Base-by-base conservation (phyloP, 257 asterid genomes). In the Nicotiana paniculata region DNA sequence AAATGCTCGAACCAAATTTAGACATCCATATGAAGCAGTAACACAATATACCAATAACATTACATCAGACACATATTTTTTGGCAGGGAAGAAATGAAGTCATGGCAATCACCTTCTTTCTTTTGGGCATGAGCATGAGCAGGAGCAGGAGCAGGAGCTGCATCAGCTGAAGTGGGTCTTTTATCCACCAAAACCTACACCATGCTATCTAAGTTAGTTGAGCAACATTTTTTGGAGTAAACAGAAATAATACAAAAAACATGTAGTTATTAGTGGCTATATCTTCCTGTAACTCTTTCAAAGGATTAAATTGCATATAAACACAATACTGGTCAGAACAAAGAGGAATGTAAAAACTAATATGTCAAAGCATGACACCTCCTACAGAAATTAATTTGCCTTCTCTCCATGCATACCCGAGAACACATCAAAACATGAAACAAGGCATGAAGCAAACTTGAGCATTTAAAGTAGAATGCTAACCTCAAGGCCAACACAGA, bases 401-500 rank as follows among this genome's bases (percentile, higher is more conserved):
- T 78, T 12, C 39, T 72, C 79, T 46, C 39, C 79, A 72, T 46
- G 51, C 6, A 12, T 24, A 48, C 4, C 37, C 79, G 26, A 46
- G 48, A 12, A 77, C 35, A 53, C 24, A 39, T 57, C 43, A 65
- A 18, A 1, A 57, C 43, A 76, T 28, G 17, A 8, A 68, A 63
- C 79, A 75, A n/a, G 26, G 83, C 83, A 77, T 58, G 54, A 84
- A 64, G 65, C 10, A 83, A 72, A 46, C 61, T 72, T 46, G 3
- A 72, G 51, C 48, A 77, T 17, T 26, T 12, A 81, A 72, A 57
- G 66, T 64, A 51, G 68, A 79, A 89, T 69, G 85, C 92, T 55
- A 89, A 96, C 99, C 98, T 94, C 97, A 85, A 93, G 90, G 80
- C 99, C 99, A 48, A 91, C 85, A 82, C 99, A 96, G 43, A 90